Evolutionary conservation across 257 asterid genomes (phyloP), one percentile per base, ranked within the genome.

Genomic region (Solanum pimpinellifolium): DNA sequence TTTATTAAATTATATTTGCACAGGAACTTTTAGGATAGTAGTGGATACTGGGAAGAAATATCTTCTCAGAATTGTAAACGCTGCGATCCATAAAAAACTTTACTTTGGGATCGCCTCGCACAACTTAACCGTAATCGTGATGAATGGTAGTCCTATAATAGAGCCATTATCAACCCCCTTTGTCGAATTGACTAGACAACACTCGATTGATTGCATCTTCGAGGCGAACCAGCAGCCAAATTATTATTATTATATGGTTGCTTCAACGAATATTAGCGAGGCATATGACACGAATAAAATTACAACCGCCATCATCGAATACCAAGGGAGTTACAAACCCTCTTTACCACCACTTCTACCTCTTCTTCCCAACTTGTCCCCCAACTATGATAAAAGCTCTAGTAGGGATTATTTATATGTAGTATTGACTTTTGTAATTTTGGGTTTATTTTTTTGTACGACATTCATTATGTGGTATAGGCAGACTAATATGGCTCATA

Each of bases 51-150:
- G 87, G 27, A 86, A 88, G 23, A 86, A 87, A 11, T 86, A 86
- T 52, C 76, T 88, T 7, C 33, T 88, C 20, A 72, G 88, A 31
- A 72, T 88, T 47, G 65, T 88, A 2, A 88, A 88, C 44, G 82
- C 25, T 2, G 83, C 35, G 3, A 25, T 88, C 85, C 27, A 66
- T 52, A 60, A 82, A 42, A 81, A 35, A 31, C 86, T 88, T 11
- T 86, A 81, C 87, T 82, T 88, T 18, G 21, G 42, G 46, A 69
- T 88, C 18, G 52, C 88, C 12, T 42, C 62, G 1, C 90, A 86
- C 35, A 41, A 81, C 1, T 33, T 86, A 44, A 88, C 74, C 0
- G 72, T 88, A 2, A 77, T 86, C 5, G 87, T 85, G 72, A 65
- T 5, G 33, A 33, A 65, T 68, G 75, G 39, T 3, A 9, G 12